phyloP scores from a whole-genome alignment of 2,329 filamentous ascomycete genomes.

The Colletotrichum eremochloae region DNA sequence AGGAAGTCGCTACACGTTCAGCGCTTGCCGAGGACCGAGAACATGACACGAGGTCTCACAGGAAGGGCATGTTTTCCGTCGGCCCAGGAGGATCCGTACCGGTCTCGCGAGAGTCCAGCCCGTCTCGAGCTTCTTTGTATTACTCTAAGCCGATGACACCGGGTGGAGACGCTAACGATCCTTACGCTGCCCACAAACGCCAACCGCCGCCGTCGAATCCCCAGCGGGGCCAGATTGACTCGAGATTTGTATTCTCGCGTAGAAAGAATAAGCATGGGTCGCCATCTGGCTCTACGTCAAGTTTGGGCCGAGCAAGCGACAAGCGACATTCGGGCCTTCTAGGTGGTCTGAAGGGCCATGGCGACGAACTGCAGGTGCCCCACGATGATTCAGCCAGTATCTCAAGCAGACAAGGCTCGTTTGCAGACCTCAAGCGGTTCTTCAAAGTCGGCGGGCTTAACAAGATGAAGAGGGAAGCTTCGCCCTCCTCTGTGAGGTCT shows the following conservation, averaged over 20 bases:
- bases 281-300: conserved; percentile 65
- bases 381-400: conserved; percentile 62
- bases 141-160: conserved; percentile 85
- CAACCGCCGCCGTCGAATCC: conserved; percentile 76
- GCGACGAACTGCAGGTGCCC: conserved; percentile 59
- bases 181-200: conserved; percentile 86
- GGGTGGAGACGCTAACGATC: conserved; percentile 83
- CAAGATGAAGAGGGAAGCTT: conserved; percentile 77
- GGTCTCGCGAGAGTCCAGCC: conserved; percentile 72
- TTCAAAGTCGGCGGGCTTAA: conserved; percentile 82
- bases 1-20: conserved; percentile 57
- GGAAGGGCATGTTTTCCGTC: conserved; percentile 67
- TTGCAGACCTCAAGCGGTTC: conserved; percentile 96
- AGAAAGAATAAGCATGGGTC: conserved; percentile 75
- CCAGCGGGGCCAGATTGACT: conserved; percentile 75
- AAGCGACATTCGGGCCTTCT: conserved; percentile 66
- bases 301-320: conserved; percentile 61
- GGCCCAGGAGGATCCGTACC: conserved; percentile 66
- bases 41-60: conserved; percentile 56
- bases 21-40: conserved; percentile 56
- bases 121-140: conserved; percentile 73
- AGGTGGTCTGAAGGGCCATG: conserved; percentile 53
- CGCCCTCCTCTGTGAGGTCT: conserved; percentile 69
- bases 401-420: conserved; percentile 78
- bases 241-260: conserved; percentile 85